These are phyloP conservation scores for Fusarium luffae DNA, from an alignment of 2,329 filamentous ascomycete species.

Conservation along the genomic window DNA sequence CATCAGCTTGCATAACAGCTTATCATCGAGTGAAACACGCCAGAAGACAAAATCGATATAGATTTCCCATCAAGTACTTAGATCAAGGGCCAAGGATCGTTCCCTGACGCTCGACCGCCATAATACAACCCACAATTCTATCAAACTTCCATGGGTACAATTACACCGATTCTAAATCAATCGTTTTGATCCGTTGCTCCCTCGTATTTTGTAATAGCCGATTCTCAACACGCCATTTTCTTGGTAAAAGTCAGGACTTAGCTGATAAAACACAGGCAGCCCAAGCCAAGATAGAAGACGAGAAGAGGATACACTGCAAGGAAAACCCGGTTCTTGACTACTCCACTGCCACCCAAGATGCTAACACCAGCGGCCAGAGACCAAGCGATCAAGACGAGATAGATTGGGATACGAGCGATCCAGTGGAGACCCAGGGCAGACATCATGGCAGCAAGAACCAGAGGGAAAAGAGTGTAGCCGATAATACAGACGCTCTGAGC, in stretches of 20 bases:
- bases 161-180: constrained; percentile 31
- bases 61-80: constrained; percentile 3
- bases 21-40: background rate
- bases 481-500: constrained; percentile 98
- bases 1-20: constrained; percentile 3
- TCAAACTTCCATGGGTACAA: constrained; percentile 27
- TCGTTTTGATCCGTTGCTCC: constrained; percentile 5
- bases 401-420: constrained; percentile 89
- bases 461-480: constrained; percentile 95
- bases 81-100: constrained; percentile 1
- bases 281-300: constrained; percentile 93
- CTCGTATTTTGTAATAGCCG: background rate
- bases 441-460: constrained; percentile 91
- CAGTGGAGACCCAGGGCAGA: constrained; percentile 83
- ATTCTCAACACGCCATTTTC: background rate
- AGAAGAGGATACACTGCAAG: constrained; percentile 95
- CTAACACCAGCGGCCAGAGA: constrained; percentile 95
- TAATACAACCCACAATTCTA: constrained; percentile 23
- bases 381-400: constrained; percentile 89
- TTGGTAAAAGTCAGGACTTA: constrained; percentile 53
- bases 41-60: constrained; percentile 16
- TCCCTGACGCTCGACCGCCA: constrained; percentile 6
- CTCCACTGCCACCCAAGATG: constrained; percentile 93
- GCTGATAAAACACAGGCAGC: constrained; percentile 97
- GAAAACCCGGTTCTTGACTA: constrained; percentile 92